Evolutionary conservation across 805 yeast genomes (phyloP).

Genomic region (Jamesozyma piceae): DNA sequence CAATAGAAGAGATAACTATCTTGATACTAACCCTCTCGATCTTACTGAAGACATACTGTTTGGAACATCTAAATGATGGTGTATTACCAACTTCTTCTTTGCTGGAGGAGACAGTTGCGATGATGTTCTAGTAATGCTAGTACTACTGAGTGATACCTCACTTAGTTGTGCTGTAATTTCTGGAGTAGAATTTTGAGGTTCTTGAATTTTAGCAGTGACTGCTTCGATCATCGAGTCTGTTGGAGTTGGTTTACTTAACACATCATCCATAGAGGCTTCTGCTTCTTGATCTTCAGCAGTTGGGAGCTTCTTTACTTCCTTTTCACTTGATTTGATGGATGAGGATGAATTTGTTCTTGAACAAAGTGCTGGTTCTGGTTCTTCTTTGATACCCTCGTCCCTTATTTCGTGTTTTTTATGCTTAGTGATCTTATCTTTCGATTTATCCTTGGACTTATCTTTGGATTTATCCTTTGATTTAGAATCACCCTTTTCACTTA

Average conservation of each 20-base stretch:
- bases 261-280: neutral
- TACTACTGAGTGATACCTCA: slow-evolving; percentile 3
- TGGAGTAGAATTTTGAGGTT: neutral
- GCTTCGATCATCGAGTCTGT: neutral
- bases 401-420: neutral
- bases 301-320: neutral
- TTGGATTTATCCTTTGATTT: too few relatives aligned
- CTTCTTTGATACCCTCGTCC: neutral
- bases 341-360: too few relatives aligned
- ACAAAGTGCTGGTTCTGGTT: neutral
- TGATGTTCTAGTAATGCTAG: neutral
- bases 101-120: neutral
- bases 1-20: too few relatives aligned
- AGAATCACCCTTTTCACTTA: neutral
- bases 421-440: neutral
- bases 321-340: neutral
- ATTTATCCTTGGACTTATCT: too few relatives aligned
- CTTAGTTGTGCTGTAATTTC: slow-evolving; percentile 1
- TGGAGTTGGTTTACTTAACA: neutral
- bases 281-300: neutral
- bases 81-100: slow-evolving; percentile 10
- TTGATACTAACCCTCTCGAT: slow-evolving; percentile 13
- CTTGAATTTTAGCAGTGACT: neutral
- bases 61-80: slow-evolving; percentile 17
- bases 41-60: slow-evolving; percentile 9